Conservation (phyloP, 306 rosid genomes). For the Malus fusca region DNA sequence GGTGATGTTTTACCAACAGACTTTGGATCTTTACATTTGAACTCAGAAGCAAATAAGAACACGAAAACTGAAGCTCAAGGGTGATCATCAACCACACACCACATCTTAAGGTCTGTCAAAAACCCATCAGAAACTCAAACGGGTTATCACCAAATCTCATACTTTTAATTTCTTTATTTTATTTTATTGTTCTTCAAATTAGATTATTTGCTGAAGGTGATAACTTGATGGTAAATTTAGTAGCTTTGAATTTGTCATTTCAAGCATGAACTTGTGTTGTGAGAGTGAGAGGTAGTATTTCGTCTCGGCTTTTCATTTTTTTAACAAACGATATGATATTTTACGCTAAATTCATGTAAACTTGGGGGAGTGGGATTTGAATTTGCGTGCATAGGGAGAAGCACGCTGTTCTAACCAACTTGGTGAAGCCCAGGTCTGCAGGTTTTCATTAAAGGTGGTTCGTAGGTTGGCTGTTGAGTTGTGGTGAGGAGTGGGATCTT, state of each 20-base stretch:
- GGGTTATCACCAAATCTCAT: slow-evolving; percentile 7
- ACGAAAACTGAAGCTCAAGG: slow-evolving; percentile 1
- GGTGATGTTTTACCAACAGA: slow-evolving; percentile 10
- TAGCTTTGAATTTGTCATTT: slow-evolving; percentile 7
- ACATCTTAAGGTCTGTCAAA: neutral
- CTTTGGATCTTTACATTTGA: slow-evolving; percentile 2
- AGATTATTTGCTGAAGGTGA: neutral
- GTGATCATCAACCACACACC: neutral
- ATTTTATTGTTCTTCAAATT: slow-evolving; percentile 12
- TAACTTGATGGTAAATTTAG: slow-evolving; percentile 1
- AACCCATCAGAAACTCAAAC: slow-evolving; percentile 12
- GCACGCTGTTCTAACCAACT: too few relatives aligned
- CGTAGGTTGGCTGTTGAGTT: neutral
- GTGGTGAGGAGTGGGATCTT: neutral
- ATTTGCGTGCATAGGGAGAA: too few relatives aligned
- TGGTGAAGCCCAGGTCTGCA: too few relatives aligned
- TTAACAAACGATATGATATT: neutral
- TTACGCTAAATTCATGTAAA: too few relatives aligned
- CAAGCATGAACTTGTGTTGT: neutral
- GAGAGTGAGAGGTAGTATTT: neutral
- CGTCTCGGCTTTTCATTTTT: neutral
- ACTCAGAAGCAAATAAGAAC: slow-evolving; percentile 10
- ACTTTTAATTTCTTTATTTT: neutral
- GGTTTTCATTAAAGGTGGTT: neutral
- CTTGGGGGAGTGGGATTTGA: neutral